These are phyloP conservation scores for Trypanosoma lewisi DNA, from an alignment of 208 protist genomes.

Conservation along the genomic window DNA sequence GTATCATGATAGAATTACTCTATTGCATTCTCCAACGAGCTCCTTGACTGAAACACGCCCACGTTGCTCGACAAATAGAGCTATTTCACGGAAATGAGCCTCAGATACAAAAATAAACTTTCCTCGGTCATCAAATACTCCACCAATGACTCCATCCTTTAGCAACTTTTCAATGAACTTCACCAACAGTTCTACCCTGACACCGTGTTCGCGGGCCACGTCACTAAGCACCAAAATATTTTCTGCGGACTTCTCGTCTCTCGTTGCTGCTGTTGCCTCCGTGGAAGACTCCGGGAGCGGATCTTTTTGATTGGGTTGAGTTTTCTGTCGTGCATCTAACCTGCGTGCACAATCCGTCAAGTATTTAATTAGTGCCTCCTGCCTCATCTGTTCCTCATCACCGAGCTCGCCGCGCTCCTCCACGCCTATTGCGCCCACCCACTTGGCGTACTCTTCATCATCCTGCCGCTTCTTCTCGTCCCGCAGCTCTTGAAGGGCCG, in stretches of 20 bases:
- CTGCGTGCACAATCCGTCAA: slow-evolving; percentile 30
- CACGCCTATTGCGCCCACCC: slow-evolving; percentile 57
- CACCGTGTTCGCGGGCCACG: slow-evolving; percentile 41
- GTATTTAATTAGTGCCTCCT: slow-evolving; percentile 30
- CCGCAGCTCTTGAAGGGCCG: slow-evolving; percentile 56
- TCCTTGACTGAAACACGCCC: slow-evolving; percentile 68
- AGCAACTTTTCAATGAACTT: slow-evolving; percentile 56
- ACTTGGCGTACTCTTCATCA: slow-evolving; percentile 67
- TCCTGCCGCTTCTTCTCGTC: slow-evolving; percentile 51
- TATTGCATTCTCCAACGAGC: slow-evolving; percentile 72
- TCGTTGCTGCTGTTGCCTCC: neutral
- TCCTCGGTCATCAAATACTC: slow-evolving; percentile 83
- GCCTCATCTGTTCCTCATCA: slow-evolving; percentile 39
- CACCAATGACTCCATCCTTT: slow-evolving; percentile 37
- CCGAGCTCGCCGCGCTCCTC: slow-evolving; percentile 70
- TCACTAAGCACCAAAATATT: slow-evolving; percentile 66
- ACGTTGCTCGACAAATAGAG: slow-evolving; percentile 54
- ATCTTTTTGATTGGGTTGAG: neutral
- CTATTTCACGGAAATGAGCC: slow-evolving; percentile 47
- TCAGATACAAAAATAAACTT: slow-evolving; percentile 69
- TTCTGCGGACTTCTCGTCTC: neutral
- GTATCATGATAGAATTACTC: slow-evolving; percentile 39
- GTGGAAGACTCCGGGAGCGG: neutral
- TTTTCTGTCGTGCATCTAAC: slow-evolving; percentile 26
- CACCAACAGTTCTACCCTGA: slow-evolving; percentile 61